A percentile compares a stretch with the other conserved stretches of the same genome.
Conservation (phyloP, 106 monocot species). For the Chionographis japonica region DNA sequence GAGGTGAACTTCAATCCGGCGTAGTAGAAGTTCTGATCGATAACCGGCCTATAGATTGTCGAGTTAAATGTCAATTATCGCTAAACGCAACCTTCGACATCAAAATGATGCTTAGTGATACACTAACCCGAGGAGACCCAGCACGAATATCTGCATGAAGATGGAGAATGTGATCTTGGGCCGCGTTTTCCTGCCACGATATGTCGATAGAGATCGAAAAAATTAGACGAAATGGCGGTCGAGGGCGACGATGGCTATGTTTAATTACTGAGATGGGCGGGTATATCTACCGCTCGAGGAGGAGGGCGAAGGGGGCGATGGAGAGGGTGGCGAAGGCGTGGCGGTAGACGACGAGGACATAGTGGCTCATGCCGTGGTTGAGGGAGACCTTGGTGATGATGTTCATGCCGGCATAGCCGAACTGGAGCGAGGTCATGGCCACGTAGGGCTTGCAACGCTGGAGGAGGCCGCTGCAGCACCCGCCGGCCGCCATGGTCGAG, state of each 20-base stretch:
- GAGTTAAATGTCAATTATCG: background rate
- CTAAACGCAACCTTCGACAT: background rate
- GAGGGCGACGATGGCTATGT: too few relatives aligned
- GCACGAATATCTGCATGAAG: constrained; percentile 64
- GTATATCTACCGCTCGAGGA: constrained; percentile 27
- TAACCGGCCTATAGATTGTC: constrained; percentile 48
- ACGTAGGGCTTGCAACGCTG: constrained; percentile 30
- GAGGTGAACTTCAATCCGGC: constrained; percentile 59
- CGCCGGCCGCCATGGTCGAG: too few relatives aligned
- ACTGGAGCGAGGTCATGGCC: constrained; percentile 41
- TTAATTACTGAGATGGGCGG: too few relatives aligned
- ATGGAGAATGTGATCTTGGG: constrained; percentile 56
- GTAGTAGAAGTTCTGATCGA: constrained; percentile 84
- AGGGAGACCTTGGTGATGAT: constrained; percentile 45
- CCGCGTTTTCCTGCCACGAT: constrained; percentile 42
- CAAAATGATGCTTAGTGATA: background rate
- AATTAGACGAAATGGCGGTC: too few relatives aligned
- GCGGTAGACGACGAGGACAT: constrained; percentile 46
- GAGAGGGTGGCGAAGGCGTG: constrained; percentile 45
- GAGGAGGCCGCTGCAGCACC: background rate
- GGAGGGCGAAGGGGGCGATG: constrained; percentile 41
- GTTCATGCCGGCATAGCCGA: constrained; percentile 41
- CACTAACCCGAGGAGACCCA: constrained; percentile 65
- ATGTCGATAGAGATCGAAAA: background rate
- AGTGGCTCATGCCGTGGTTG: constrained; percentile 47